Evolutionary conservation across 2,329 filamentous ascomycete genomes (phyloP).

Genomic region (Fusarium sp.): DNA sequence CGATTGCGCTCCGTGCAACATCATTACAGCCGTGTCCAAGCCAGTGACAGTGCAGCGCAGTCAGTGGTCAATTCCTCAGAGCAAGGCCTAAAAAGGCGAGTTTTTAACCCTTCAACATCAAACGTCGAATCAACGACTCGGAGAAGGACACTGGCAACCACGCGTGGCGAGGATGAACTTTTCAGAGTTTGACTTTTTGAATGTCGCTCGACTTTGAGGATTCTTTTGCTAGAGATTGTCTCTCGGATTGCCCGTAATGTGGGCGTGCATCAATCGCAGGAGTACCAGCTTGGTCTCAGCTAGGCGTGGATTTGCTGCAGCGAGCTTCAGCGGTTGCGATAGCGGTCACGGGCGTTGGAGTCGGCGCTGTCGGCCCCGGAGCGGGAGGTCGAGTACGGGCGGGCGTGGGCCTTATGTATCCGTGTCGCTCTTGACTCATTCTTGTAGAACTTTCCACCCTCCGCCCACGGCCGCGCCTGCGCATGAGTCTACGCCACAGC

Average conservation of each 20-base stretch:
- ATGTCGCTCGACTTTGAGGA: slow-evolving; percentile 15
- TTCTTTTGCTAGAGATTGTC: slow-evolving; percentile 12
- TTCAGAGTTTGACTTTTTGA: slow-evolving; percentile 14
- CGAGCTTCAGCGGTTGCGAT: slow-evolving; percentile 38
- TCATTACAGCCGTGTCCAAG: slow-evolving; percentile 44
- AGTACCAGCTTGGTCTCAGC: slow-evolving; percentile 36
- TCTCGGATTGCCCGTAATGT: slow-evolving; percentile 32
- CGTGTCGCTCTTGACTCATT: slow-evolving; percentile 58
- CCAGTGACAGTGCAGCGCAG: not conserved
- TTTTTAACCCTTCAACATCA: slow-evolving; percentile 42
- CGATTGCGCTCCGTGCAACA: slow-evolving; percentile 51
- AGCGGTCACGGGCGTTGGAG: slow-evolving; percentile 40
- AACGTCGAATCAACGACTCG: slow-evolving; percentile 32
- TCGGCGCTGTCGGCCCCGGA: slow-evolving; percentile 40
- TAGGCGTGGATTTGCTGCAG: slow-evolving; percentile 45
- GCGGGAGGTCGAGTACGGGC: slow-evolving; percentile 35
- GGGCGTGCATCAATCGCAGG: slow-evolving; percentile 44
- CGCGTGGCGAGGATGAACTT: slow-evolving; percentile 35
- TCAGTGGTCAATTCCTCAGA: slow-evolving; percentile 18
- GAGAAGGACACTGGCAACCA: slow-evolving; percentile 34
- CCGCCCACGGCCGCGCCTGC: slow-evolving; percentile 16
- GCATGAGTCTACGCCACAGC: slow-evolving; percentile 40
- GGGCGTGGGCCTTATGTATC: slow-evolving; percentile 56
- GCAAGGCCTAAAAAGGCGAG: slow-evolving; percentile 32
- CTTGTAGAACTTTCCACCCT: slow-evolving; percentile 63